These are phyloP conservation scores for Malassezia obtusa DNA, from an alignment of 1,284 basidiomycete genomes.

Conservation along the genomic window DNA sequence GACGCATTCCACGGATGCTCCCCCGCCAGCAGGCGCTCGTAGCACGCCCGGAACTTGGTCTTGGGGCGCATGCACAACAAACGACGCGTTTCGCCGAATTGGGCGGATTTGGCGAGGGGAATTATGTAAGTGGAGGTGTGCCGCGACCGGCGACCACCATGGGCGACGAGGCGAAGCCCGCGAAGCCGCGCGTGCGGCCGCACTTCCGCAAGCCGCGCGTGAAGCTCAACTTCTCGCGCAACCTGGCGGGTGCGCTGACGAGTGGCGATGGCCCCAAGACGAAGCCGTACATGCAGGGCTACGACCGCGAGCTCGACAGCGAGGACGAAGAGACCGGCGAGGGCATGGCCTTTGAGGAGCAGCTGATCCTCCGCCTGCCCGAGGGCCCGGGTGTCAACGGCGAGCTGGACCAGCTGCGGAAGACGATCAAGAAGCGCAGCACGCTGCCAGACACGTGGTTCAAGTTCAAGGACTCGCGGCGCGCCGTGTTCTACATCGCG, in stretches of 20 bases:
- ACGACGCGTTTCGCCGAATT: not conserved
- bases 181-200: slow-evolving; percentile 1
- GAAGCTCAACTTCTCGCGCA: slow-evolving; percentile 16
- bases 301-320: slow-evolving; percentile 84
- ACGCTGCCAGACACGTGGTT: slow-evolving; percentile 83
- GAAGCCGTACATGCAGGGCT: slow-evolving; percentile 46
- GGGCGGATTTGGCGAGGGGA: not conserved
- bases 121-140: not conserved
- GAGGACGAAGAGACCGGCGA: slow-evolving; percentile 65
- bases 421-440: slow-evolving; percentile 61
- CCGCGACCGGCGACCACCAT: not conserved
- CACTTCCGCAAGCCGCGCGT: slow-evolving; percentile 16
- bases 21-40: slow-evolving; percentile 29
- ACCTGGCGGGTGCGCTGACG: slow-evolving; percentile 10
- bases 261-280: slow-evolving; percentile 36
- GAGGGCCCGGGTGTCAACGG: slow-evolving; percentile 58
- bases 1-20: slow-evolving; percentile 28
- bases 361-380: slow-evolving; percentile 85
- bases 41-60: slow-evolving; percentile 33
- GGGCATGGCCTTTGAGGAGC: slow-evolving; percentile 81
- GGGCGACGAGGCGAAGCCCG: not conserved
- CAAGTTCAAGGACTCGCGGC: slow-evolving; percentile 96
- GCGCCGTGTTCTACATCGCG: slow-evolving; percentile 81
- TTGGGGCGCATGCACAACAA: slow-evolving; percentile 14
- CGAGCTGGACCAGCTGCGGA: slow-evolving; percentile 40